Percentiles rank a stretch among this genome's conserved stretches.
These are phyloP conservation scores for Omphalotus olearius DNA, from an alignment of 1,284 basidiomycete genomes.

Conservation along the genomic window DNA sequence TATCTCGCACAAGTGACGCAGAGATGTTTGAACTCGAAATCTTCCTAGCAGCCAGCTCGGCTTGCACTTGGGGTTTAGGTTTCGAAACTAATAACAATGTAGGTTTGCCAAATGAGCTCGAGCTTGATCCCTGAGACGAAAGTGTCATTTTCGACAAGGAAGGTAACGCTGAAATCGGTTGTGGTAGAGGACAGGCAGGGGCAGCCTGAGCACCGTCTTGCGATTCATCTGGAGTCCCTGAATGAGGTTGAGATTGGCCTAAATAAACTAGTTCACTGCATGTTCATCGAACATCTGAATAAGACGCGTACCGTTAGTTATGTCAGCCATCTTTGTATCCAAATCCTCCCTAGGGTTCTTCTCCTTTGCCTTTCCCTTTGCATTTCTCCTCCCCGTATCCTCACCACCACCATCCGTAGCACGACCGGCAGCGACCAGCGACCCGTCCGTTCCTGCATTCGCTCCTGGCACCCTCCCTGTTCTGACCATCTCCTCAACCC, in stretches of 20 bases:
- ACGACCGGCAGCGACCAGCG: constrained; percentile 25
- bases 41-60: too few relatives aligned
- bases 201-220: too few relatives aligned
- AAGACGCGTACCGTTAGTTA: constrained; percentile 29
- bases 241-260: neutral
- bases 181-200: too few relatives aligned
- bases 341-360: constrained; percentile 15
- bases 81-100: too few relatives aligned
- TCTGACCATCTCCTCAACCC: constrained; percentile 53
- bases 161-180: neutral
- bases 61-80: too few relatives aligned
- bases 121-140: neutral
- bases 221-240: constrained; percentile 1
- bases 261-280: neutral
- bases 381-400: constrained; percentile 23
- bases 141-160: constrained; percentile 2
- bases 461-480: constrained; percentile 39
- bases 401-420: constrained; percentile 14
- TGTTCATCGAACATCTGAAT: neutral
- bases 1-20: too few relatives aligned
- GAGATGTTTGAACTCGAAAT: too few relatives aligned
- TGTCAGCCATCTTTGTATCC: constrained; percentile 27
- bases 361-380: constrained; percentile 24
- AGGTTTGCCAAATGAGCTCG: too few relatives aligned
- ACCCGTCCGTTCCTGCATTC: constrained; percentile 20